phyloP scores from a whole-genome alignment of 495 filamentous ascomycete genomes.

The Penicillium paxilli region DNA sequence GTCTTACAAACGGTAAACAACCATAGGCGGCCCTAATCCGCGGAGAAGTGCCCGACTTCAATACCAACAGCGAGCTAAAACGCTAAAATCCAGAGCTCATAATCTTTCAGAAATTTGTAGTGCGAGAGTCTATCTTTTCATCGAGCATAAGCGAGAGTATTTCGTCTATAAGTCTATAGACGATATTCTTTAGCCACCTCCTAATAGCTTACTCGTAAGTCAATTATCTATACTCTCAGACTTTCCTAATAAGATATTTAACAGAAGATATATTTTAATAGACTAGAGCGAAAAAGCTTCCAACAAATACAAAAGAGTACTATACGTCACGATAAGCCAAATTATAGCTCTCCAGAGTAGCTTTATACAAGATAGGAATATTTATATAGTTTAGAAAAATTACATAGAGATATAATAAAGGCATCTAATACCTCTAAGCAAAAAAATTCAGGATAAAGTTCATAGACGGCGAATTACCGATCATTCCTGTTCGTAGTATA shows the following conservation, averaged over 20 bases:
- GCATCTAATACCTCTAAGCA: no score
- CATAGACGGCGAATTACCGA: no score
- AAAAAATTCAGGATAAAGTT: no score
- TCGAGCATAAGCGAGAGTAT: constrained; percentile 5
- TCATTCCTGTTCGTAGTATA: no score
- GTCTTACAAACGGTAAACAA: not conserved
- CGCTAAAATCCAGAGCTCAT: constrained; percentile 8
- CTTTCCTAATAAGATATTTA: no score
- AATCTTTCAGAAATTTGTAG: constrained; percentile 7
- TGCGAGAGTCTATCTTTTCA: constrained; percentile 12
- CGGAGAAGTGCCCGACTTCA: not conserved
- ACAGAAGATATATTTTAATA: no score
- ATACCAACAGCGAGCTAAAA: constrained; percentile 6
- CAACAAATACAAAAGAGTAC: no score
- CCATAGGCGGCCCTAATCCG: constrained; percentile 3
- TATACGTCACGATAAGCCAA: no score
- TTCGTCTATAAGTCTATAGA: constrained; percentile 12
- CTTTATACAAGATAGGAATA: not conserved
- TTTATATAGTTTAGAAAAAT: not conserved
- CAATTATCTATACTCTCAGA: no score
- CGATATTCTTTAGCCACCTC: constrained; percentile 5
- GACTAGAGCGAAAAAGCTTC: no score
- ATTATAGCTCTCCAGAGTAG: no score
- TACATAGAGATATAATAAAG: not conserved
- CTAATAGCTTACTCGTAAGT: constrained; percentile 6